phyloP scores from a whole-genome alignment of 1,284 basidiomycete genomes.

The Paramarasmius palmivorus region DNA sequence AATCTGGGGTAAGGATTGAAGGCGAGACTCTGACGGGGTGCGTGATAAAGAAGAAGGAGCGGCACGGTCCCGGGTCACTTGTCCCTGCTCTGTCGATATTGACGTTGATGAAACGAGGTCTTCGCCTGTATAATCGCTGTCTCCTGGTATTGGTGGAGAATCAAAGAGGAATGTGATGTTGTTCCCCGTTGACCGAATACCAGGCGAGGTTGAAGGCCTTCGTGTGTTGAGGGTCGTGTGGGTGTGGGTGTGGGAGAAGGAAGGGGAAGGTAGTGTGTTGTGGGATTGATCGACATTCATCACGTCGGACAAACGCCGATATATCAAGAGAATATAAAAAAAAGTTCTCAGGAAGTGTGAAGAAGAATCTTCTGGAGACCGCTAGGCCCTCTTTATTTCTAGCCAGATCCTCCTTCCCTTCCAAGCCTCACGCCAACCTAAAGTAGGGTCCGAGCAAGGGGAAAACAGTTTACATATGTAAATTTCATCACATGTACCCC shows the following conservation, averaged over 20 bases:
- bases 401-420: no score
- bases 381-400: no score
- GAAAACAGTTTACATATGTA: no score
- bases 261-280: no score
- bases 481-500: no score
- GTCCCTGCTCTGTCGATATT: neutral
- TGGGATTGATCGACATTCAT: neutral
- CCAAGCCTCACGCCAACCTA: no score
- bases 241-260: slow-evolving; percentile 4
- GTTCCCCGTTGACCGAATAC: neutral
- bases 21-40: neutral
- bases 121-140: neutral
- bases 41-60: neutral
- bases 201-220: neutral
- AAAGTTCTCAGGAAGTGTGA: no score
- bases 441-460: no score
- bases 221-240: slow-evolving; percentile 12
- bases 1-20: neutral
- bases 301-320: no score
- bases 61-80: neutral
- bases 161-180: slow-evolving; percentile 5
- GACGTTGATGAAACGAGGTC: neutral
- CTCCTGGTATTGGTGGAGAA: neutral
- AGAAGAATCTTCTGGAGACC: no score
- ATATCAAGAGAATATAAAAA: no score